phyloP scores from a whole-genome alignment of 805 yeast species.

The Blastobotrys muscicola region DNA sequence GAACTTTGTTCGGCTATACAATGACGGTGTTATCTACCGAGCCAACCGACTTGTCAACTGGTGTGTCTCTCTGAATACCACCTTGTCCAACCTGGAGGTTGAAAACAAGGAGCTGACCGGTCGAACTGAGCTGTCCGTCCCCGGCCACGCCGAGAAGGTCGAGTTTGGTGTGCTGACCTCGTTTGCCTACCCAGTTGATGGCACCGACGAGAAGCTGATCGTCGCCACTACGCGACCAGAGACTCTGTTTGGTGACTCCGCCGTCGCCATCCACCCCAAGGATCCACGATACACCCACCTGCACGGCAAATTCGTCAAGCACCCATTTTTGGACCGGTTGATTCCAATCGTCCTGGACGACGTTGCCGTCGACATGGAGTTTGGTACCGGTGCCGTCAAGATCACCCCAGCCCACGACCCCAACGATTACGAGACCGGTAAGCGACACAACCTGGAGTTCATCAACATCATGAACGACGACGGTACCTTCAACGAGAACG shows the following conservation, averaged over 20 bases:
- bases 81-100: slow-evolving; percentile 92
- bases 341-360: slow-evolving; percentile 83
- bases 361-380: slow-evolving; percentile 97
- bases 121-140: slow-evolving; percentile 70
- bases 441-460: slow-evolving; percentile 81
- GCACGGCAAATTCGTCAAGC: slow-evolving; percentile 86
- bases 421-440: slow-evolving; percentile 95
- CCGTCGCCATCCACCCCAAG: slow-evolving; percentile 93
- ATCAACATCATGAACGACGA: slow-evolving; percentile 88
- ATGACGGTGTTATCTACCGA: slow-evolving; percentile 92
- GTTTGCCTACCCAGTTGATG: slow-evolving; percentile 82
- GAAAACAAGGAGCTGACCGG: slow-evolving; percentile 86
- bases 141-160: slow-evolving; percentile 80
- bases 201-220: slow-evolving; percentile 72
- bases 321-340: slow-evolving; percentile 79
- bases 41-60: slow-evolving; percentile 90
- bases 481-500: slow-evolving; percentile 80
- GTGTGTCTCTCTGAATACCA: slow-evolving; percentile 92
- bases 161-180: slow-evolving; percentile 98
- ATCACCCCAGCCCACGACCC: slow-evolving; percentile 98
- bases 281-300: slow-evolving; percentile 88
- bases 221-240: slow-evolving; percentile 99
- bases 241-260: slow-evolving; percentile 96
- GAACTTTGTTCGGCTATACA: slow-evolving; percentile 84
- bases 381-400: slow-evolving; percentile 99